Base-by-base conservation (phyloP, 352 stramenopile species). In the Poterioochromonas sp. region DNA sequence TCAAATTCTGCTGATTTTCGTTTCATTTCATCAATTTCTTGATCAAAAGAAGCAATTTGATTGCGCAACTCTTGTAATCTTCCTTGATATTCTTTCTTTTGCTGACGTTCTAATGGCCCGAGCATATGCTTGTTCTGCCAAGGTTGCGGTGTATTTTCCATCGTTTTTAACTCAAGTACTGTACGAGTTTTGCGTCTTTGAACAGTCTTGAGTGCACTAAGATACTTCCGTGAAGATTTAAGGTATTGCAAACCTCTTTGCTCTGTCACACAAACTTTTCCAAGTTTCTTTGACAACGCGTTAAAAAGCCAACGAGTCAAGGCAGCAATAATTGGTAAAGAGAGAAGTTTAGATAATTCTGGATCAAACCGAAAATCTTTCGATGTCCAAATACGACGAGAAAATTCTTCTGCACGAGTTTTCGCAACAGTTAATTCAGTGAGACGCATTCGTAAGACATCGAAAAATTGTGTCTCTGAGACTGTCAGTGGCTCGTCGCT, bases 401-500 rank as follows among this genome's bases (percentile, higher is more conserved):
- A 8, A 63, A 76, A 76, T 39, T 76, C 69, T 35, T 63, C 49
- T 34, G 43, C n/a, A 40, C 69, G 18, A 3, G 18, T 71, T 29
- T 44, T 71, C 62, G 62, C 62, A 22, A 15, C 40, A 8, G 20
- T 34, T 43, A 76, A 43, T 29, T 76, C 69, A 29, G 39, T 76
- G 1, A 39, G 73, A 3, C 69, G 69, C 69, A 76, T 76, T 22
- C 69, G 18, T 22, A 76, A 44, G 11, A 60, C 37, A 29, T 76
- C 69, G 40, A 76, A 76, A 29, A 76, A 76, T 29, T 76, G 69
- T 8, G 5, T 22, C 32, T 76, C 69, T 53, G 69, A 40, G 5
- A 22, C 2, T n/a, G 69, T 63, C 1, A 76, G 32, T n/a, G 11
- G 8, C 40, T 63, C 49, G 3, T 11, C 62, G 32, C 11, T 15